Evolutionary conservation across 2,329 filamentous ascomycete genomes (phyloP).

Genomic region (Epichloe sibirici): DNA sequence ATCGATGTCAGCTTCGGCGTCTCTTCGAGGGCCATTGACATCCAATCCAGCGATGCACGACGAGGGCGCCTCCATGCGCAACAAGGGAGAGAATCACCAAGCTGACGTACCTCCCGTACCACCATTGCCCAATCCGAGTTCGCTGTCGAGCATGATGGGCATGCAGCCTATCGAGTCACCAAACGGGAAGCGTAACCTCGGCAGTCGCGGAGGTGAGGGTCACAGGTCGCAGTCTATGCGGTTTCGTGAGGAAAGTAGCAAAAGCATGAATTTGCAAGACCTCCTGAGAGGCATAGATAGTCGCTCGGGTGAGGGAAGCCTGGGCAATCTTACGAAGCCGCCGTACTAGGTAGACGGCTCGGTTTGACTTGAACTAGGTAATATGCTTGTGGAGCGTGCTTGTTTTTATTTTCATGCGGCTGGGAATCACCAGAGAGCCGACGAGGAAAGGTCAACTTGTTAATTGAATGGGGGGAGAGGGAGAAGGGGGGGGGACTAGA

Average conservation of each 20-base stretch:
- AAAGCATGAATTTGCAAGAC: slow-evolving; percentile 34
- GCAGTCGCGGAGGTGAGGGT: slow-evolving; percentile 31
- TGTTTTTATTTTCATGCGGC: no score
- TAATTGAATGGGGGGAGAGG: no score
- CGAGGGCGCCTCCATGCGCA: not conserved
- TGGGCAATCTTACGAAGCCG: slow-evolving; percentile 35
- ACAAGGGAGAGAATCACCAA: slow-evolving; percentile 11
- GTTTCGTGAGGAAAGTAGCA: slow-evolving; percentile 20
- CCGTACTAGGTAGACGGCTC: slow-evolving; percentile 29
- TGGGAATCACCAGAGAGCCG: not conserved
- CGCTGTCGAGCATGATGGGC: slow-evolving; percentile 18
- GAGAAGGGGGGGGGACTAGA: no score
- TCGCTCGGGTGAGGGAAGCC: slow-evolving; percentile 29
- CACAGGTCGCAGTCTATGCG: slow-evolving; percentile 21
- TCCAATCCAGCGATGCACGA: slow-evolving; percentile 28
- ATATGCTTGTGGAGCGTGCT: not conserved
- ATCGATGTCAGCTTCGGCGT: slow-evolving; percentile 23
- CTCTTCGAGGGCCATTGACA: slow-evolving; percentile 26
- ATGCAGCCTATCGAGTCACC: slow-evolving; percentile 7
- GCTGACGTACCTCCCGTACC: slow-evolving; percentile 43
- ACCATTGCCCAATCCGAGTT: slow-evolving; percentile 32
- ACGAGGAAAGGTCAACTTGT: no score
- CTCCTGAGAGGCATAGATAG: slow-evolving; percentile 39
- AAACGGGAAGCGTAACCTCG: slow-evolving; percentile 19
- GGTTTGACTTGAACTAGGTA: not conserved